These are phyloP conservation scores for Fusarium clavum DNA, from an alignment of 2,329 filamentous ascomycete genomes.

Conservation along the genomic window DNA sequence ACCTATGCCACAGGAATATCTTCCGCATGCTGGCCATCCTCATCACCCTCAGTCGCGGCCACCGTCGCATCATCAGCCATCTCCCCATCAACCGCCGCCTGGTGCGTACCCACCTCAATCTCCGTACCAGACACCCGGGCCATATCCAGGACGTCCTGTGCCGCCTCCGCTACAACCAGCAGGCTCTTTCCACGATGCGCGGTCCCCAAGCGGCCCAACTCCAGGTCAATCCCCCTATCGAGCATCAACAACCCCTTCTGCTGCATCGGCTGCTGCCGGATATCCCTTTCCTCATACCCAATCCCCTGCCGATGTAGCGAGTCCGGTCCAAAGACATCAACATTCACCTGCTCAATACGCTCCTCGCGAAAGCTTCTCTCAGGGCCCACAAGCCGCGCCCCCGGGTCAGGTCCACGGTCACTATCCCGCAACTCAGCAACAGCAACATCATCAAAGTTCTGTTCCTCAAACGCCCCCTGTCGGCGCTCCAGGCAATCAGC, in stretches of 20 bases:
- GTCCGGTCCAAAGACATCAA: conserved; percentile 65
- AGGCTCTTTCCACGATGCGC: conserved; percentile 58
- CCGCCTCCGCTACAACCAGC: conserved; percentile 61
- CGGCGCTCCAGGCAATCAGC: conserved; percentile 44
- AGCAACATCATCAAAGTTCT: conserved; percentile 38
- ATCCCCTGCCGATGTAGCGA: conserved; percentile 57
- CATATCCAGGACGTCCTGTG: conserved; percentile 58
- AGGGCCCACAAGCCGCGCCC: conserved; percentile 45
- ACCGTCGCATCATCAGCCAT: conserved; percentile 51
- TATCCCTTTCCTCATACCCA: conserved; percentile 64
- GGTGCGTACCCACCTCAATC: conserved; percentile 54
- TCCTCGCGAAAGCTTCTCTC: conserved; percentile 61
- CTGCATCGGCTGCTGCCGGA: conserved; percentile 56
- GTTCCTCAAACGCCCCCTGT: conserved; percentile 55
- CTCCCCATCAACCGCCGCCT: conserved; percentile 45
- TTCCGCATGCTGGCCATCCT: conserved; percentile 47
- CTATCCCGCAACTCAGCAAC: conserved; percentile 50
- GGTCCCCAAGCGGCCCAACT: conserved; percentile 62
- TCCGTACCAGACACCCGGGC: conserved; percentile 54
- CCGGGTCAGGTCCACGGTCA: conserved; percentile 35
- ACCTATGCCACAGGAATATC: conserved; percentile 60
- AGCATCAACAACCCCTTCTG: conserved; percentile 59
- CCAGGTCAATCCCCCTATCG: conserved; percentile 61
- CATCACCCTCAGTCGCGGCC: conserved; percentile 49
- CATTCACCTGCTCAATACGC: conserved; percentile 60